phyloP scores from a whole-genome alignment of 345 rosid genomes.

The Durio zibethinus region DNA sequence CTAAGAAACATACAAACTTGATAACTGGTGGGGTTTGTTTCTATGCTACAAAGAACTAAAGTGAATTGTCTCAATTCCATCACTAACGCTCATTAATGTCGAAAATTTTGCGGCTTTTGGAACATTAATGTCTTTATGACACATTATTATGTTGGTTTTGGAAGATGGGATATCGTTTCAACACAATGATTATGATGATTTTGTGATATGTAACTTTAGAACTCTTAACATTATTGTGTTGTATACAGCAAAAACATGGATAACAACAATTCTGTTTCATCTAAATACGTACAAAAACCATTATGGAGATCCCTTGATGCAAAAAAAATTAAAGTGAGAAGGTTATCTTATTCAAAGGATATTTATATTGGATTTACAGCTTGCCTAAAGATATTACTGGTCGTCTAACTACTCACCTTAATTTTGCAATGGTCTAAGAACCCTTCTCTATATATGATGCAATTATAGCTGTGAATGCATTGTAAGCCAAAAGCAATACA shows the following conservation, averaged over 20 bases:
- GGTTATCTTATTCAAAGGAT: too few species aligned
- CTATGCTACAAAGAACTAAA: neutral
- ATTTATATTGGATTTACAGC: too few species aligned
- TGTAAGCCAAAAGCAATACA: neutral
- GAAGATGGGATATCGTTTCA: neutral
- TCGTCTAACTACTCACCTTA: too few species aligned
- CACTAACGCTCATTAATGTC: neutral
- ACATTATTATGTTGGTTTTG: neutral
- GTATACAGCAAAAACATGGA: neutral
- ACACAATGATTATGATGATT: constrained; percentile 3
- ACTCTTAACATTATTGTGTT: constrained; percentile 1
- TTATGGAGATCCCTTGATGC: neutral
- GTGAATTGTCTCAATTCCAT: neutral
- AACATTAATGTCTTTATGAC: neutral
- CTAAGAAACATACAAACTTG: neutral
- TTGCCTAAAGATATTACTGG: too few species aligned
- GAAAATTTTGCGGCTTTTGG: neutral
- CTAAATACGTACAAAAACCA: neutral
- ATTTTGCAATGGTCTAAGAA: neutral
- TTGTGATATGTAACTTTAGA: constrained; percentile 10
- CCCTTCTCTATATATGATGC: neutral
- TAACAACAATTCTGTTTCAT: neutral
- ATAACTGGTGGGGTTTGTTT: neutral
- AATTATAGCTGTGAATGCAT: neutral
- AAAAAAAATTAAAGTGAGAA: too few species aligned